Evolutionary conservation across 176 grass and related monocot species (phyloP), one percentile per base, ranked within the genome.

Genomic region (Eremochloa ophiuroides): DNA sequence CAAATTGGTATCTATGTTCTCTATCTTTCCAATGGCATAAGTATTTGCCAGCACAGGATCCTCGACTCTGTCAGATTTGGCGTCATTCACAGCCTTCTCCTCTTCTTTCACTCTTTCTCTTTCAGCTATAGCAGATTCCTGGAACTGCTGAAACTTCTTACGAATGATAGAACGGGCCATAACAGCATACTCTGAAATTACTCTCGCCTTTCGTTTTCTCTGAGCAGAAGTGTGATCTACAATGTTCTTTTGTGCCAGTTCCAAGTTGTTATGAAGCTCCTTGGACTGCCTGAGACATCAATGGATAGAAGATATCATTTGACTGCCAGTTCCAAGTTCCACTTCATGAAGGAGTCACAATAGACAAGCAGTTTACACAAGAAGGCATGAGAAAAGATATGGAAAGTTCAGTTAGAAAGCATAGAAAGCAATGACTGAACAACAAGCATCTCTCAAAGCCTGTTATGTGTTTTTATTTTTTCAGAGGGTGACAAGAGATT

Each of bases 141-240:
- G 87, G 25, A 75, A 71, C 73, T 91, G 76, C 28, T 89, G 88
- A 82, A 89, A 76, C 73, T 87, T 94, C 35, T 78, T 88, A 38
- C 81, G 92, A 59, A 94, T 85, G 56, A 89, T 77, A 37, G 89
- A 87, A 74, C 83, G 89, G 48, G 92, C 92, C 77, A 85, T 81
- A 71, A 88, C 83, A 20, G 83, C 89, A 72, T 72, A 87, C 50
- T 94, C 92, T 6, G 71, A 89, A 43, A 94, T 37, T 82, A 83
- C 92, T 82, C 79, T 88, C 1, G 42, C 63, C 77, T 89, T 94
- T 75, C 92, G 88, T 62, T 84, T 94, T 50, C 82, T 91, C 39
- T 91, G 81, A 69, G 85, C 60, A 58, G 66, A 72, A 75, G 55
- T 66, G 59, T 94, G 88, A 18, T 89, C 86, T 53, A 67, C 47